Conservation (phyloP, 495 filamentous ascomycete genomes). For the Aspergillus nanangensis region DNA sequence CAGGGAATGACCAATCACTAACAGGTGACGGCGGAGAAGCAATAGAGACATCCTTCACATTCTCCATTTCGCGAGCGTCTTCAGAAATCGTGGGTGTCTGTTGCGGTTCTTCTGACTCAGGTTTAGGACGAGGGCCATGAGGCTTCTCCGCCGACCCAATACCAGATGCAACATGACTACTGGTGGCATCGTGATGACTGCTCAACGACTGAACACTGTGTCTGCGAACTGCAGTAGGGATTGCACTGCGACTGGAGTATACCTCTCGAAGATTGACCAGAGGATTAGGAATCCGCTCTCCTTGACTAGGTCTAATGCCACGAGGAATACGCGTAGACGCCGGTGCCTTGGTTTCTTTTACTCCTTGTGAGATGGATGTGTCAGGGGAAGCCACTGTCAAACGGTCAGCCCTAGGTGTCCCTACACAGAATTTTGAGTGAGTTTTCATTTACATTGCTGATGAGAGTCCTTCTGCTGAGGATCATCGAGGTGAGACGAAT, state of each 20-base stretch:
- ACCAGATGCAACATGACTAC: no score
- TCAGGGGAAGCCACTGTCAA: background rate
- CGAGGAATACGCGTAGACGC: slow-evolving; percentile 3
- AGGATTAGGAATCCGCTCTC: background rate
- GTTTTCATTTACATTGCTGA: no score
- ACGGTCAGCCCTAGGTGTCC: no score
- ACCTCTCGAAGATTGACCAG: background rate
- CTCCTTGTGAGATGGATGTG: background rate
- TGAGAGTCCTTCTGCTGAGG: no score
- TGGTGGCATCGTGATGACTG: background rate
- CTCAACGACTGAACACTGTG: slow-evolving; percentile 5
- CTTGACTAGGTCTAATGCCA: background rate
- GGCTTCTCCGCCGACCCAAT: slow-evolving; percentile 8
- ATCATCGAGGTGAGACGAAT: no score
- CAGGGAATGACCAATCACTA: slow-evolving; percentile 7
- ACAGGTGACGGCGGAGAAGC: slow-evolving; percentile 7
- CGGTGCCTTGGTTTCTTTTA: background rate
- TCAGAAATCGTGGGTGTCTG: background rate
- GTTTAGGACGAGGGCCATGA: slow-evolving; percentile 8
- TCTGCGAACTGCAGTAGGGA: slow-evolving; percentile 10
- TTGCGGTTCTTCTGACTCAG: background rate
- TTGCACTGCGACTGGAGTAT: slow-evolving; percentile 11
- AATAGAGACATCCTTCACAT: background rate
- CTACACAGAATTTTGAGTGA: no score
- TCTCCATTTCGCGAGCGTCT: background rate